A percentile compares a stretch with the other conserved stretches of the same genome.
Conservation (phyloP, 441 rosid species). For the Croton laevigatus region DNA sequence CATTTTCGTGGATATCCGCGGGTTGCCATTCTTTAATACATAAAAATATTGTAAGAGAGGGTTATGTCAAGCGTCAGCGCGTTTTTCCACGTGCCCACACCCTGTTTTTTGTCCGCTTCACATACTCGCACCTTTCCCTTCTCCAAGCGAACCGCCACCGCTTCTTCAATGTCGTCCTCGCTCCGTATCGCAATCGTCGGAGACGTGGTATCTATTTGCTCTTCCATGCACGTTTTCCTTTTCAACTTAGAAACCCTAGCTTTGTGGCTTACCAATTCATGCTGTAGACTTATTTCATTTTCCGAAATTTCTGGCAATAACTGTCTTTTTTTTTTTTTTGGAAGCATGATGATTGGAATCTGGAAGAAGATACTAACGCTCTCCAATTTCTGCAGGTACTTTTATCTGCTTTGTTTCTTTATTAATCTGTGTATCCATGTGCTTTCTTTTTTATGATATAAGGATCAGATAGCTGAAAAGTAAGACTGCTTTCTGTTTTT, state of each 20-base stretch:
- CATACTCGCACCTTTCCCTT: background rate
- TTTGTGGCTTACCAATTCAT: background rate
- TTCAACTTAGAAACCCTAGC: conserved; percentile 19
- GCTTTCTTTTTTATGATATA: no score
- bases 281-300: background rate
- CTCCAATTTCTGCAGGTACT: conserved; percentile 64
- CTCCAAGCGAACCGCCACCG: background rate
- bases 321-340: background rate
- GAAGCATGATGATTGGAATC: conserved; percentile 80
- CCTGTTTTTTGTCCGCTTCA: background rate
- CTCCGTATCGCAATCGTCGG: conserved; percentile 76
- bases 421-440: no score
- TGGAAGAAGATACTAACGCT: conserved; percentile 74
- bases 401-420: no score
- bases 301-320: background rate
- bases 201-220: conserved; percentile 45
- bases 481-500: background rate
- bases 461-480: no score
- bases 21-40: no score
- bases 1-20: no score
- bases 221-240: background rate
- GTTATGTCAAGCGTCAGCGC: conserved; percentile 20
- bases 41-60: accelerated
- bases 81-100: conserved; percentile 19
- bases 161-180: conserved; percentile 43